Evolutionary conservation across 495 filamentous ascomycete genomes (phyloP), one percentile per base, ranked within the genome.

Genomic region (Corynascus novoguineensis): DNA sequence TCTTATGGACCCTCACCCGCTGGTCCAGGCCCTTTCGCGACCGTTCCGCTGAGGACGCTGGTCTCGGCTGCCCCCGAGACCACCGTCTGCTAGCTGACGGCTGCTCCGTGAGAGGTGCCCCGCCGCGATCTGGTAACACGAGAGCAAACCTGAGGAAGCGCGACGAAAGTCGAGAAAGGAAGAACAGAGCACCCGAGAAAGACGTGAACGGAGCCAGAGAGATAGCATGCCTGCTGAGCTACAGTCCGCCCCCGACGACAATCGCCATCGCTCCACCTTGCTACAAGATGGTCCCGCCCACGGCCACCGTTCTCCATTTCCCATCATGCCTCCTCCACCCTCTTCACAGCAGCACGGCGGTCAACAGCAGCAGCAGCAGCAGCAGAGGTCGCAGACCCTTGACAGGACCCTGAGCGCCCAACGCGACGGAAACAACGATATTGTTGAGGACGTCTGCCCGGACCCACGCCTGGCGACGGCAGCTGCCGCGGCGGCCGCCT

Each of bases 1-100:
- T 70, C 75, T 82, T 83, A 85, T 85, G 83, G 81, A 83, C 76
- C 75, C 75, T 72, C 73, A 64, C 73, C 80, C 75, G 76, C 67
- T 75, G 71, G 66, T 66, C 65, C 73, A 53, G 56, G 77, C 75
- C 72, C 72, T 75, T 76, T 77, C 75, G 76, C 80, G 75, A 81
- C 74, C 71, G 75, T 76, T 72, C 77, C 79, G 79, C 77, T 78
- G 78, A 82, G 75, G 81, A 80, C 76, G 74, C 62, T 73, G 73
- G 73, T 64, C 68, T 67, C 62, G 65, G 63, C 45, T 42, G 58
- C 51, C 40, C 62, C 47, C 71, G 71, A 74, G 71, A 66, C 73
- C 71, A 70, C 67, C 63, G 78, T 81, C 76, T 46, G 45, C 44
- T 73, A 72, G 75, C 73, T 17, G 35, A 53, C 51, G 49, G 68